Evolutionary conservation across 2,329 filamentous ascomycete genomes (phyloP).

Genomic region (Teratosphaeria nubilosa): DNA sequence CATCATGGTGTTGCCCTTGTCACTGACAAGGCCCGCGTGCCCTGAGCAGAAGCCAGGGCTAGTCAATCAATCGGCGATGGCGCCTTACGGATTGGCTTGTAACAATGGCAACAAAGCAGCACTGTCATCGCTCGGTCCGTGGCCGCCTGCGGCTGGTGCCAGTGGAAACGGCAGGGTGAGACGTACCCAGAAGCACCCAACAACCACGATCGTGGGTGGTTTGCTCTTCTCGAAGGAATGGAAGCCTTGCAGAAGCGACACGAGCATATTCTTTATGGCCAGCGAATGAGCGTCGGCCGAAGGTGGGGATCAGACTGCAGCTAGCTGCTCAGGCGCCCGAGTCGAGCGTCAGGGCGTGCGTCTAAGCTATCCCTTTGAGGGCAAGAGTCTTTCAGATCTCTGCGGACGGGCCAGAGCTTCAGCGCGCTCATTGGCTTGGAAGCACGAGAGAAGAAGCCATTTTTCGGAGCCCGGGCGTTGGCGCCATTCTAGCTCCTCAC

Average conservation of each 20-base stretch:
- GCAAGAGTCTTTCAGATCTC: neutral
- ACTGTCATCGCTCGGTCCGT: neutral
- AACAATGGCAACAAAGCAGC: neutral
- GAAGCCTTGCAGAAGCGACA: neutral
- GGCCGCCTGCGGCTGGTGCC: neutral
- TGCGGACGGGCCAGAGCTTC: neutral
- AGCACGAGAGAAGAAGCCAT: neutral
- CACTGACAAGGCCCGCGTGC: neutral
- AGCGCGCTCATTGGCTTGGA: neutral
- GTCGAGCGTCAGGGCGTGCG: neutral
- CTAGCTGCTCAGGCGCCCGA: neutral
- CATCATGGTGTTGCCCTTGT: neutral
- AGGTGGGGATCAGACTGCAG: neutral
- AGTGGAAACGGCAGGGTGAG: neutral
- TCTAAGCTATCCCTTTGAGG: neutral
- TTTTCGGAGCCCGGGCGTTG: neutral
- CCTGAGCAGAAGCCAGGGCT: neutral
- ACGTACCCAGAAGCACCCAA: neutral
- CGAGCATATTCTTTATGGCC: neutral
- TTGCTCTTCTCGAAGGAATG: neutral
- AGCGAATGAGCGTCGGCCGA: neutral
- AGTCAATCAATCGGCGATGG: neutral
- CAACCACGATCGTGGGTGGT: neutral
- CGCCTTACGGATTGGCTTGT: neutral
- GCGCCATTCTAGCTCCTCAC: neutral